Base-by-base conservation (phyloP, 2,329 filamentous ascomycete species). In the Gaeumannomyces sp. region DNA sequence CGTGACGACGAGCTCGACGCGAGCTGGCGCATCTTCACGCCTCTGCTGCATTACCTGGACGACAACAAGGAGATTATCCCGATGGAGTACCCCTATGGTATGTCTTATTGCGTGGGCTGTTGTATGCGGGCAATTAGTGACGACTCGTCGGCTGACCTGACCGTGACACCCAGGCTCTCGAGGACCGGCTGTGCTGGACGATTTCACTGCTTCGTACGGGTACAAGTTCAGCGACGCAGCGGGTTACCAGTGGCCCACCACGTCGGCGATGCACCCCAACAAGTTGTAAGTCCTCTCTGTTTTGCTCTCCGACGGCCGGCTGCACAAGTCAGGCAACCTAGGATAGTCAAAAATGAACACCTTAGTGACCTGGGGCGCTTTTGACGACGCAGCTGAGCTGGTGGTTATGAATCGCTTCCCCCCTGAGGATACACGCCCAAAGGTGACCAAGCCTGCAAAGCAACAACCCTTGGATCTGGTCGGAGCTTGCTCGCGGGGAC, bases 51-150 rank as follows among this genome's bases (percentile, higher is more conserved):
- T 83, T 99, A 99, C 80, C 87, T 99, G 16, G 96, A 99, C 70
- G 93, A 97, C 76, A 97, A 98, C 85, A 97, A 97, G 85, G 95
- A 99, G 81, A 98, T 99, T 70, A 91, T 97, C 67, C 95, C 95
- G 31, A 99, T 99, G 95, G 94, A 97, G 75, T 99, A 99, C 81
- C 94, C 96, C 70, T 99, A 99, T 76, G 95, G 95, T 97, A 81
- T 81, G 90, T 78, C 59, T 53, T 28, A 27, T 45, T 16, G 31
- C 13, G 19, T 38, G 22, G 22, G 58, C 25, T 27, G 13, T 56
- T 31, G n/a, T 61, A 66, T 29, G n/a, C 31, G 45, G 45, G 45
- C n/a, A 4, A n/a, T 25, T 8, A 27, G 45, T 53, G 45, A 25
- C 22, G 45, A 53, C 22, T 53, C 19, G 45, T n/a, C n/a, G 50